Conservation (phyloP, 192 early-diverging fungal species). For the Backusella tuberculispora region DNA sequence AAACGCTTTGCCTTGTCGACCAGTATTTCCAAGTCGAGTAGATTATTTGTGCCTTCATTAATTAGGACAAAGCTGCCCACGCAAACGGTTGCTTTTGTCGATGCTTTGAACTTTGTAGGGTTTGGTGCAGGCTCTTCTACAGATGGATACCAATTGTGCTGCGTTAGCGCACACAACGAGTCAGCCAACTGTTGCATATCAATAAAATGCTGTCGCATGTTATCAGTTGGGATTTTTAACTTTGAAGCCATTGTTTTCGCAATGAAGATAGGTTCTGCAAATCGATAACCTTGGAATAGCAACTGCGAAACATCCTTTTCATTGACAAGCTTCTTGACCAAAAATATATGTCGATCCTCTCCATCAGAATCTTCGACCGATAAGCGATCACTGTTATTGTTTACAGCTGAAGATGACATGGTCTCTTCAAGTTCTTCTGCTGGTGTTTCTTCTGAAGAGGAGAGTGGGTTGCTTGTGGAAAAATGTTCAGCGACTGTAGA, state of each 20-base stretch:
- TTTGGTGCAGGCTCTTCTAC: background rate
- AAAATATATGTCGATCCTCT: constrained; percentile 38
- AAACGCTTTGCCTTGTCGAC: constrained; percentile 31
- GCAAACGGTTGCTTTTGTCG: constrained; percentile 15
- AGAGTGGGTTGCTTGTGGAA: background rate
- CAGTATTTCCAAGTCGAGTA: constrained; percentile 22
- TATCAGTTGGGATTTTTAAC: constrained; percentile 30
- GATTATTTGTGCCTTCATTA: constrained; percentile 20
- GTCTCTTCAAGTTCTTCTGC: background rate
- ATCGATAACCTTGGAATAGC: constrained; percentile 39
- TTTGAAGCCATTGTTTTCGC: constrained; percentile 39
- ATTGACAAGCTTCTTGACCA: constrained; percentile 36
- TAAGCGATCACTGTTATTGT: background rate
- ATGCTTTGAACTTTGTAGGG: constrained; percentile 11
- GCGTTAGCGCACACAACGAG: constrained; percentile 9
- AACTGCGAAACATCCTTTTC: constrained; percentile 26
- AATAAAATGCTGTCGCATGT: constrained; percentile 36
- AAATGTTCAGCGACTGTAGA: background rate
- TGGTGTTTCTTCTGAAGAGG: constrained; percentile 1
- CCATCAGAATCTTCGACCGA: constrained; percentile 19
- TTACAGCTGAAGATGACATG: background rate
- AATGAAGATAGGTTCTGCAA: constrained; percentile 40
- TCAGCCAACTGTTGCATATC: constrained; percentile 35
- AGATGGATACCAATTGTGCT: background rate
- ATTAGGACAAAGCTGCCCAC: constrained; percentile 32